phyloP scores from a whole-genome alignment of 805 yeast genomes.

The Gaillardinia entomophila region DNA sequence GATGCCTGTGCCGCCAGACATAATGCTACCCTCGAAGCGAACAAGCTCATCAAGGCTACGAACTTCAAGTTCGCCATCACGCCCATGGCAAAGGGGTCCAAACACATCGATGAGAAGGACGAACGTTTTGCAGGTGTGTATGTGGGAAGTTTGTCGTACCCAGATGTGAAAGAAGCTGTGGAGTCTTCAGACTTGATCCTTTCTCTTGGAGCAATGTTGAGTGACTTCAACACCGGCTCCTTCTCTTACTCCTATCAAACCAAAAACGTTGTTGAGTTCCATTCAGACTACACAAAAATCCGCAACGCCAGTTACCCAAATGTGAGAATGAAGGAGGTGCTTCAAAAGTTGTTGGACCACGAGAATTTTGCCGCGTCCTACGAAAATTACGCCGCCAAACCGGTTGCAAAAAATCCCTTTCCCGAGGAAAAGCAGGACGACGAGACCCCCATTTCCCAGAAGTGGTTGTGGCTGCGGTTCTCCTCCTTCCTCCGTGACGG shows the following conservation, averaged over 20 bases:
- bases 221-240: slow-evolving; percentile 19
- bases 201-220: slow-evolving; percentile 17
- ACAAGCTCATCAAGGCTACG: slow-evolving; percentile 9
- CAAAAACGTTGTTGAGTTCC: slow-evolving; percentile 17
- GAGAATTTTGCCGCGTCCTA: slow-evolving; percentile 4
- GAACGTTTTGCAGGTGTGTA: slow-evolving; percentile 16
- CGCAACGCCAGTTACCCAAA: slow-evolving; percentile 11
- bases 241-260: slow-evolving; percentile 15
- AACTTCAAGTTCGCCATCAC: slow-evolving; percentile 14
- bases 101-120: slow-evolving; percentile 12
- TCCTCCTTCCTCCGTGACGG: slow-evolving; percentile 21
- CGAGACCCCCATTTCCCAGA: slow-evolving; percentile 13
- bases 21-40: slow-evolving; percentile 11
- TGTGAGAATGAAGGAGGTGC: slow-evolving; percentile 14
- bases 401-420: slow-evolving; percentile 10
- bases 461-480: slow-evolving; percentile 19
- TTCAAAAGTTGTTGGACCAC: slow-evolving; percentile 6
- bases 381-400: slow-evolving; percentile 7
- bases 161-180: slow-evolving; percentile 13
- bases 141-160: slow-evolving; percentile 18
- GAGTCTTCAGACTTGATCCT: slow-evolving; percentile 16
- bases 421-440: slow-evolving; percentile 3
- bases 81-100: slow-evolving; percentile 19
- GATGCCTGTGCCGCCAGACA: slow-evolving; percentile 18
- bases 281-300: slow-evolving; percentile 15